Base-by-base conservation (phyloP, 345 rosid species). In the Citrus sinensis region DNA sequence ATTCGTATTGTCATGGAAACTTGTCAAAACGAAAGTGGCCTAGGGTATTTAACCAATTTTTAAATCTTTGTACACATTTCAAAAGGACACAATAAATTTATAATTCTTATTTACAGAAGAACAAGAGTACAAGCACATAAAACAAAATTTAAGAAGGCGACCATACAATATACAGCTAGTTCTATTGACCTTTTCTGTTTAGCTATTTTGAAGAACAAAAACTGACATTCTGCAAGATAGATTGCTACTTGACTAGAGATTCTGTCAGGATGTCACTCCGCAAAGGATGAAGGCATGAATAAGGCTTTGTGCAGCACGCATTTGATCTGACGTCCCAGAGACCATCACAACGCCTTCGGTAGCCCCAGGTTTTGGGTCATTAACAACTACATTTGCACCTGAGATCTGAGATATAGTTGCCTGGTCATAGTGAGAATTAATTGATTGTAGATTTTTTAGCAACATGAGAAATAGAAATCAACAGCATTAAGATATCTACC, bases 211-310 rank as follows among this genome's bases (percentile, higher is more conserved):
- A 69, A 25, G 71, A 40, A 71, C 64, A 71, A 71, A 70, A 70
- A 0, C 75, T 42, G 9, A 74, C 69, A 27, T 40, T 61, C 11
- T 49, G 8, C 4, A 7, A 30, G 22, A 35, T 35, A 35, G 37
- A 35, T 5, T 35, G 37, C 37, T 35, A 35, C 37, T 35, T 35
- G 37, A 35, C 37, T 35, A 35, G 37, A 35, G 37, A 35, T 11
- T 35, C 35, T 56, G 37, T 76, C 67, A 84, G 14, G 69, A 66
- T 75, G 87, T 59, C 76, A 72, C 87, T 46, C 91, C 93, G 11
- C 87, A 87, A 27, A 90, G 85, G 78, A 90, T 89, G 79, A 89
- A 89, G 46, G 92, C 94, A 75, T 92, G 97, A 66, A 92, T 83
- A 54, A 92, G 92, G 82, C 88, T 88, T 73, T 93, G 92, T 7